Evolutionary conservation across 116 monocot genomes (phyloP).

Genomic region (Thalassia testudinum): DNA sequence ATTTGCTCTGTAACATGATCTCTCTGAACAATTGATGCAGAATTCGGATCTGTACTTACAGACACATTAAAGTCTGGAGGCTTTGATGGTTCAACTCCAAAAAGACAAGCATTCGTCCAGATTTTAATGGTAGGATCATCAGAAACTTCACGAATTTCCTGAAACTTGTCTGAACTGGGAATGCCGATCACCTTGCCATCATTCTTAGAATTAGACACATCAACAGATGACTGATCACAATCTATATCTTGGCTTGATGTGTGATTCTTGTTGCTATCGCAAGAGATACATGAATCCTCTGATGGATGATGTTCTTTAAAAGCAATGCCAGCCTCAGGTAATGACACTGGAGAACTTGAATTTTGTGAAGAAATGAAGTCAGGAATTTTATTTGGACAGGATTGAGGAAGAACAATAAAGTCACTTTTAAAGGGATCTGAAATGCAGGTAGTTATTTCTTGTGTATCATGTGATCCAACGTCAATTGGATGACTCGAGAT

Average conservation of each 20-base stretch:
- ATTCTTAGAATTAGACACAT: too few relatives aligned
- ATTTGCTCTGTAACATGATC: too few relatives aligned
- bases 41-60: slow-evolving; percentile 2
- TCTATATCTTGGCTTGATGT: too few relatives aligned
- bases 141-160: slow-evolving; percentile 4
- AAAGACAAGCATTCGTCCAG: slow-evolving; percentile 89
- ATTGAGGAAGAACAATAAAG: slow-evolving; percentile 1
- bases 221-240: too few relatives aligned
- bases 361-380: slow-evolving; percentile 8
- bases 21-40: background rate
- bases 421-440: slow-evolving; percentile 18
- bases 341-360: slow-evolving; percentile 2
- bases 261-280: too few relatives aligned
- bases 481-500: slow-evolving; percentile 4
- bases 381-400: slow-evolving; percentile 4
- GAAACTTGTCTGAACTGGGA: too few relatives aligned
- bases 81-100: slow-evolving; percentile 89
- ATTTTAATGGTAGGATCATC: slow-evolving; percentile 26
- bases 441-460: slow-evolving; percentile 5
- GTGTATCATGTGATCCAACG: background rate
- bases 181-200: too few relatives aligned
- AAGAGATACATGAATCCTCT: slow-evolving; percentile 11
- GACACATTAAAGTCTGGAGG: slow-evolving; percentile 38
- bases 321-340: slow-evolving; percentile 1
- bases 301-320: background rate